Evolutionary conservation across 345 rosid genomes (phyloP).

Genomic region (Arabidopsis suecica): DNA sequence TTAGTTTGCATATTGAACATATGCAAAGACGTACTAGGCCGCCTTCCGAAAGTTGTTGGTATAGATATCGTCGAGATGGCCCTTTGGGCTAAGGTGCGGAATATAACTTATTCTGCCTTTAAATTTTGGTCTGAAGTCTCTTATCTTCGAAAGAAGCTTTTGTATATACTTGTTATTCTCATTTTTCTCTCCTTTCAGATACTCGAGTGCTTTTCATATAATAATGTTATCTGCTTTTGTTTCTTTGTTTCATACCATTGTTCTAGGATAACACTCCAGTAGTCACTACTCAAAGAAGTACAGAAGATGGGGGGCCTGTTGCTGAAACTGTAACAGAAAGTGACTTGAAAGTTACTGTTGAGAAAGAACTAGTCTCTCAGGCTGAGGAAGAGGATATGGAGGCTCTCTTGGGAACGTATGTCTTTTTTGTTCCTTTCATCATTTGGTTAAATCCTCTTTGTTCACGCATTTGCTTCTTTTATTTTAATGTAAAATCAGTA

Average conservation of each 20-base stretch:
- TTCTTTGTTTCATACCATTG: conserved; percentile 34
- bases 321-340: conserved; percentile 62
- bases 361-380: conserved; percentile 93
- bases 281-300: conserved; percentile 63
- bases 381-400: conserved; percentile 99
- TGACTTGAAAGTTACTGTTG: conserved; percentile 89
- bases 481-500: conserved; percentile 7
- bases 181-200: conserved; percentile 18
- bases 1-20: conserved; percentile 74
- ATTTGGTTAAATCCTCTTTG: conserved; percentile 2
- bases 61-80: conserved; percentile 97
- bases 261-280: conserved; percentile 83
- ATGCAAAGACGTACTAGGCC: conserved; percentile 77
- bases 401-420: conserved; percentile 95
- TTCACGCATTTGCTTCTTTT: background rate
- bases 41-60: conserved; percentile 87
- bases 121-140: conserved; percentile 15
- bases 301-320: conserved; percentile 77
- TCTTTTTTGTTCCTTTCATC: conserved; percentile 30
- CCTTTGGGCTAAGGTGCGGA: conserved; percentile 93
- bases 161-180: conserved; percentile 27
- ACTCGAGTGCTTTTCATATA: background rate
- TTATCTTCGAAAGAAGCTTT: background rate
- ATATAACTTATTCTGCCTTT: conserved; percentile 36
- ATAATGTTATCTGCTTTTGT: conserved; percentile 8